Conservation (phyloP, 2,329 filamentous ascomycete species). For the Coleophoma eucalyptorum region DNA sequence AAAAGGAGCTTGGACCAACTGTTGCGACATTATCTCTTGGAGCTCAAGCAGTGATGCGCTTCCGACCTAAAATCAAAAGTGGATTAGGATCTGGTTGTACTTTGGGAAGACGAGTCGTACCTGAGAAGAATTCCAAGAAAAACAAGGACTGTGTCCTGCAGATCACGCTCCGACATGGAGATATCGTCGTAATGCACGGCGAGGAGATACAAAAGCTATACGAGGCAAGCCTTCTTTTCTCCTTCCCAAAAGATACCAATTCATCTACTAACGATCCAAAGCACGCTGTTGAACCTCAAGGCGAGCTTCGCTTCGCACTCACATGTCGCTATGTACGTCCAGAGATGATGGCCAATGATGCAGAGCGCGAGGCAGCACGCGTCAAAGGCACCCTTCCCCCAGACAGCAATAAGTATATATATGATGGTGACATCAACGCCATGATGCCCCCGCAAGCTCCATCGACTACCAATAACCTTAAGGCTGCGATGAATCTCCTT, state of each 20-base stretch:
- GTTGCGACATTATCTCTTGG: conserved; percentile 61
- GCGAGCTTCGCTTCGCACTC: conserved; percentile 50
- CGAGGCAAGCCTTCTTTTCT: conserved; percentile 36
- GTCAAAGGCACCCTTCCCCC: conserved; percentile 31
- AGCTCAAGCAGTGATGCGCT: conserved; percentile 51
- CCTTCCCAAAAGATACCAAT: neutral
- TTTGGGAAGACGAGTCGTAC: conserved; percentile 18
- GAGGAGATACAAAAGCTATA: conserved; percentile 53
- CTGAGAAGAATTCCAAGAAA: conserved; percentile 26
- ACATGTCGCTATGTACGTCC: conserved; percentile 50
- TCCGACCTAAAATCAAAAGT: conserved; percentile 46
- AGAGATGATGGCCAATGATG: conserved; percentile 30
- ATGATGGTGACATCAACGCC: conserved; percentile 24
- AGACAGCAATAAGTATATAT: conserved; percentile 21
- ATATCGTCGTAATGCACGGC: conserved; percentile 63
- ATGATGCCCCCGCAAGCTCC: neutral
- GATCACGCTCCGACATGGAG: conserved; percentile 53
- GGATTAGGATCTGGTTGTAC: conserved; percentile 13
- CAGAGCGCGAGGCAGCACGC: conserved; percentile 21
- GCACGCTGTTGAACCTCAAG: conserved; percentile 49
- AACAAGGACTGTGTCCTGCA: conserved; percentile 29
- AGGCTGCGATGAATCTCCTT: neutral
- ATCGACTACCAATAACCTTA: neutral
- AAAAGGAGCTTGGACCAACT: conserved; percentile 56
- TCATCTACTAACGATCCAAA: conserved; percentile 21